Evolutionary conservation across 305 asterid genomes (phyloP).

Genomic region (Fraxinus nigra): DNA sequence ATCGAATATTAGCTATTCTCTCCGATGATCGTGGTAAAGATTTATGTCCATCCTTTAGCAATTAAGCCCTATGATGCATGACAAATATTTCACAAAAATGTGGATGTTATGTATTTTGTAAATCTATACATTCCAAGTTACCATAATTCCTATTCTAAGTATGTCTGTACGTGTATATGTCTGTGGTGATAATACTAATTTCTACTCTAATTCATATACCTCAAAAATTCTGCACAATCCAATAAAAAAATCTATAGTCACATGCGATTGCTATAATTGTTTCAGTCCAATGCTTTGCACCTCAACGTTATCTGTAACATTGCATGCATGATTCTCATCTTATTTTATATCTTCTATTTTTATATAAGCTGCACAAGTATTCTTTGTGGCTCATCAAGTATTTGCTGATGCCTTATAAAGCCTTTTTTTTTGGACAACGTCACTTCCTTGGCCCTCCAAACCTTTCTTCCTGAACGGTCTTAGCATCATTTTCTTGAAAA

Average conservation of each 20-base stretch:
- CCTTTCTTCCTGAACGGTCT: not conserved
- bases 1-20: slow-evolving; percentile 70
- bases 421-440: not conserved
- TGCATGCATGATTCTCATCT: not conserved
- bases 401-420: not conserved
- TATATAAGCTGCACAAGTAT: not conserved
- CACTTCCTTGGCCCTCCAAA: not conserved
- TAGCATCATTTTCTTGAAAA: not conserved
- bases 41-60: not conserved
- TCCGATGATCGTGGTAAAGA: slow-evolving; percentile 82
- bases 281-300: not conserved
- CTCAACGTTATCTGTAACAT: not conserved
- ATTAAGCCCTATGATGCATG: not conserved
- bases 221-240: not conserved
- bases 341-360: not conserved
- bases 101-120: not conserved
- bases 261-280: not conserved
- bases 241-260: not conserved
- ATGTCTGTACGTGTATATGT: not conserved
- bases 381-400: not conserved
- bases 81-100: not conserved
- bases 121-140: not conserved
- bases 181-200: not conserved
- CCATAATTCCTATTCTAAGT: not conserved
- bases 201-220: not conserved